These are phyloP conservation scores for Carex cristatella DNA, from an alignment of 176 grass and related monocot genomes.

Conservation along the genomic window DNA sequence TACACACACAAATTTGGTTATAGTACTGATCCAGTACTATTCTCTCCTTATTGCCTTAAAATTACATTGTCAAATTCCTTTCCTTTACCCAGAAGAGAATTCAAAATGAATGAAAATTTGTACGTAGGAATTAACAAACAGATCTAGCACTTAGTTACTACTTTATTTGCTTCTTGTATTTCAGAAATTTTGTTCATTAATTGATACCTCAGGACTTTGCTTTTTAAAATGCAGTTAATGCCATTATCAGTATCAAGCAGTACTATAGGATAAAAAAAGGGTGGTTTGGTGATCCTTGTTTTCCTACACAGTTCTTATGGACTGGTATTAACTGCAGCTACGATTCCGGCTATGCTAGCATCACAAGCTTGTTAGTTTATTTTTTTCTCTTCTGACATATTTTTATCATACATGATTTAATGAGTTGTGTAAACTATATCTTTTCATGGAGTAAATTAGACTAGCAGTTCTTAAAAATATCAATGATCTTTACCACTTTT, in stretches of 20 bases:
- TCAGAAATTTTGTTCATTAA: too few species aligned
- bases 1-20: not conserved
- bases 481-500: too few species aligned
- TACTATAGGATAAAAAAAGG: slow-evolving; percentile 29
- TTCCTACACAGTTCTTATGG: slow-evolving; percentile 25
- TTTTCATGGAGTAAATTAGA: not conserved
- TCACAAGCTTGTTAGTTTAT: slow-evolving; percentile 33
- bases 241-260: slow-evolving; percentile 28
- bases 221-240: slow-evolving; percentile 12
- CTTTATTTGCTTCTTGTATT: too few species aligned
- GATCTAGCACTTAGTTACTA: too few species aligned
- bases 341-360: slow-evolving; percentile 9
- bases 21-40: too few species aligned
- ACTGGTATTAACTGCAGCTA: slow-evolving; percentile 29
- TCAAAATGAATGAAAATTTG: too few species aligned
- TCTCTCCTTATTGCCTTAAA: too few species aligned
- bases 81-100: too few species aligned
- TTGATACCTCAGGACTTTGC: too few species aligned
- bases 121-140: too few species aligned
- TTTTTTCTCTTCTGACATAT: not conserved
- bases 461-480: too few species aligned
- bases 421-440: not conserved
- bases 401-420: not conserved
- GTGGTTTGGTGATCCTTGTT: slow-evolving; percentile 52
- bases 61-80: too few species aligned